A percentile compares a stretch with the other conserved stretches of the same genome.
Evolutionary conservation across 2,329 filamentous ascomycete species (phyloP).

Genomic region (Ceratocystiopsis sp.): DNA sequence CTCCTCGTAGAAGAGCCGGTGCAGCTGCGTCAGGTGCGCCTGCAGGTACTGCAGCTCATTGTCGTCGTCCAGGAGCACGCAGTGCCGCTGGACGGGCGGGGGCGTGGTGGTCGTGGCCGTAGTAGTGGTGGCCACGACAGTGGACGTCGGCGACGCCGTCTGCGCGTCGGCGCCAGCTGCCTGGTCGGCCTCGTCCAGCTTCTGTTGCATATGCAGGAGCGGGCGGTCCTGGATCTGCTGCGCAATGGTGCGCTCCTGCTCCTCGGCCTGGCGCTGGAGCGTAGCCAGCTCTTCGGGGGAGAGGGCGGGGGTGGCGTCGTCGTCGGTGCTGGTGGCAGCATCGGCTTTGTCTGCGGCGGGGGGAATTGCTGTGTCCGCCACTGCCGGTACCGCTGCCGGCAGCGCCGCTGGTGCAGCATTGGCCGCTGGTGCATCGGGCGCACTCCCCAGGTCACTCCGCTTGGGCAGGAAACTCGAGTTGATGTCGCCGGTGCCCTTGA

Average conservation of each 20-base stretch:
- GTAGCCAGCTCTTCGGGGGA: conserved; percentile 34
- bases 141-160: conserved; percentile 9
- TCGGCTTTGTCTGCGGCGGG: too few relatives aligned
- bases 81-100: conserved; percentile 35
- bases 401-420: too few relatives aligned
- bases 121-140: too few relatives aligned
- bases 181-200: conserved; percentile 73
- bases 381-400: too few relatives aligned
- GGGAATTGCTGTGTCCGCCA: too few relatives aligned
- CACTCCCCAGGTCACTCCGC: conserved; percentile 30
- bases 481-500: conserved; percentile 94
- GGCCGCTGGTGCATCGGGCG: not conserved
- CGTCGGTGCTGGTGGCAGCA: not conserved
- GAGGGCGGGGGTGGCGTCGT: conserved; percentile 1
- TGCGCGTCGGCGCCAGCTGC: conserved; percentile 28
- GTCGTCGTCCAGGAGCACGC: conserved; percentile 75
- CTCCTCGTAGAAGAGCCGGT: conserved; percentile 64
- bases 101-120: too few relatives aligned
- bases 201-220: conserved; percentile 78
- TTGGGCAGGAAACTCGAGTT: conserved; percentile 95
- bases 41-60: conserved; percentile 64
- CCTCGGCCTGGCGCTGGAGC: conserved; percentile 59
- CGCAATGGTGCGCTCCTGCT: conserved; percentile 75
- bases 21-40: conserved; percentile 56
- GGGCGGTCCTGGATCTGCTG: conserved; percentile 82